Base-by-base conservation (phyloP, 163 green algal genomes). In the Scenedesmus sp. region DNA sequence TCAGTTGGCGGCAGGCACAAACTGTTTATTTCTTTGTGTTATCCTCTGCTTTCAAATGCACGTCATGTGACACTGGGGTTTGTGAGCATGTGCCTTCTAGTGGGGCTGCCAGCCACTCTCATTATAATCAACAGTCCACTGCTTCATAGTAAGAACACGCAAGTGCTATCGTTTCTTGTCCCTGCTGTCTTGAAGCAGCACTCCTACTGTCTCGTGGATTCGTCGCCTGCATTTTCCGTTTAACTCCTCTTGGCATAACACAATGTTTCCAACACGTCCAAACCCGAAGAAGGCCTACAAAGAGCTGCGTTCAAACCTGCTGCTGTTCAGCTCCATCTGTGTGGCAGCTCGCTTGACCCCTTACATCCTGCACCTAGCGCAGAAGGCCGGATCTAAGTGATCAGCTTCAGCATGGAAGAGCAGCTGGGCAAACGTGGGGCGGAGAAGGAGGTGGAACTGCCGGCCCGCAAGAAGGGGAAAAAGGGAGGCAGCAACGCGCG, bases 331-430 rank as follows among this genome's bases (percentile, higher is more conserved):
- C 76, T 89, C 92, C 9, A 91, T 96, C n/a, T 89, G 87, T 56
- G 86, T 93, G 6, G 80, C 87, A 24, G 90, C 83, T 7, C 89
- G 94, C 33, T 53, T 92, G 51, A 78, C 92, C 30, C 92, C 94
- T 13, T 95, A 95, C 91, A 90, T 95, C n/a, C 90, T 96, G 49
- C 87, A 94, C 79, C 85, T 92, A 76, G 83, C 37, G 30, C 83
- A 83, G 51, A 92, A 89, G 59, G 80, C 85, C 0, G 70, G 35
- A 44, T 81, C 72, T 40, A 83, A 49, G 24, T 83, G 56, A 83
- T 30, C 85, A 53, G 43, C 43, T 0, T 43, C 51, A 89, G 85
- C 68, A 88, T 59, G 30, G 72, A 81, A 13, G 59, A 88, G 56
- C 53, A 81, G 37, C 18, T 49, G 12, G 30, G 68, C n/a, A 90